Evolutionary conservation across 2,329 filamentous ascomycete genomes (phyloP).

Genomic region (Clarireedia paspali): DNA sequence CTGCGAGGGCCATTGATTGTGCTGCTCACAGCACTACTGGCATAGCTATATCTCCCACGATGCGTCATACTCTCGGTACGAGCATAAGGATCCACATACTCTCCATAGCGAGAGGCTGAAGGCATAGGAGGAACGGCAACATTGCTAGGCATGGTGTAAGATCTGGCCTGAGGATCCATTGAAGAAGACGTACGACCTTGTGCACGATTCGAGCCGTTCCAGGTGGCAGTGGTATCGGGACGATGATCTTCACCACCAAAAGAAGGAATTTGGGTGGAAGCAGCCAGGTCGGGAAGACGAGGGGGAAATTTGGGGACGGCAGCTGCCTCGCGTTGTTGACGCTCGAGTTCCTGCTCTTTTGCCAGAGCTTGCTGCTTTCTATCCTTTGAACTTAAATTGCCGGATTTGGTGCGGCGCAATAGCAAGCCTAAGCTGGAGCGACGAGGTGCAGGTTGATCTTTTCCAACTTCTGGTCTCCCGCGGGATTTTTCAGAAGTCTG

Average conservation of each 20-base stretch:
- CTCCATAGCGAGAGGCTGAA: constrained; percentile 32
- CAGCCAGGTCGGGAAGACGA: constrained; percentile 40
- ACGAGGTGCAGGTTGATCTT: constrained; percentile 30
- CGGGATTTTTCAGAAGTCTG: constrained; percentile 26
- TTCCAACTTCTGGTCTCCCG: constrained; percentile 29
- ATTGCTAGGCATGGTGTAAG: constrained; percentile 24
- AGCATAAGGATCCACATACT: constrained; percentile 67
- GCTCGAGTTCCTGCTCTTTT: constrained; percentile 42
- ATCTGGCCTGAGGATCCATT: constrained; percentile 40
- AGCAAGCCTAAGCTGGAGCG: constrained; percentile 49
- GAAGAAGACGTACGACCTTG: constrained; percentile 36
- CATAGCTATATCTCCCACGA: constrained; percentile 92
- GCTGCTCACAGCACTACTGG: constrained; percentile 85
- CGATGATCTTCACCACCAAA: constrained; percentile 56
- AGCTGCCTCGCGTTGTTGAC: constrained; percentile 47
- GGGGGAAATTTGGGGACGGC: constrained; percentile 52
- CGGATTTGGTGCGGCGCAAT: constrained; percentile 60
- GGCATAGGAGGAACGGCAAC: constrained; percentile 52
- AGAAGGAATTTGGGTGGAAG: constrained; percentile 24
- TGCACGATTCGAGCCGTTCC: constrained; percentile 32
- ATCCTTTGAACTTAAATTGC: constrained; percentile 53
- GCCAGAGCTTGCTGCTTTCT: constrained; percentile 47
- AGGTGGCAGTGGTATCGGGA: constrained; percentile 54
- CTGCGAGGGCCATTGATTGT: constrained; percentile 88
- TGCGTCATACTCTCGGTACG: constrained; percentile 93